Evolutionary conservation across 2,329 filamentous ascomycete genomes (phyloP).

Genomic region (Onygenales sp.): DNA sequence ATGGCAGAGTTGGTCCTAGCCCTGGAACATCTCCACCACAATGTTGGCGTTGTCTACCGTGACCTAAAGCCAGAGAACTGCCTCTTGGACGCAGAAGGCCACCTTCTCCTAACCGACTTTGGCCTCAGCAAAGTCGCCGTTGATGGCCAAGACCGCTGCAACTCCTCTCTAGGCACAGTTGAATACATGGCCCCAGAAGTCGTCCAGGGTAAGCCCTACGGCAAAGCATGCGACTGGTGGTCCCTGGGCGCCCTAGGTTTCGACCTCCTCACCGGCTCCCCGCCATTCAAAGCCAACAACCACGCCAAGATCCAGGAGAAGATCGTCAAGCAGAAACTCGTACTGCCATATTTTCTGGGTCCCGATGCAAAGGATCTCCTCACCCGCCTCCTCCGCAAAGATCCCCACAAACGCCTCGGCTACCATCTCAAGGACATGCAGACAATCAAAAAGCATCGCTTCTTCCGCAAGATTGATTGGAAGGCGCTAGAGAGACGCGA

Average conservation of each 20-base stretch:
- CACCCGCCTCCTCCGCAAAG: conserved; percentile 80
- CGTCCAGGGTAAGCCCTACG: conserved; percentile 77
- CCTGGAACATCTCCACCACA: conserved; percentile 83
- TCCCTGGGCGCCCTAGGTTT: conserved; percentile 87
- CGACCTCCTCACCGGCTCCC: conserved; percentile 84
- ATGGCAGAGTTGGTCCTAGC: conserved; percentile 97
- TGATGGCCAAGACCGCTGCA: conserved; percentile 60
- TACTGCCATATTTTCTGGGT: conserved; percentile 80
- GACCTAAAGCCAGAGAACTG: conserved; percentile 98
- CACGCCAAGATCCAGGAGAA: conserved; percentile 92
- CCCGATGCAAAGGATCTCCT: conserved; percentile 91
- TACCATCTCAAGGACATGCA: conserved; percentile 74
- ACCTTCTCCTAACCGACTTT: conserved; percentile 92
- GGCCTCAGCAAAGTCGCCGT: conserved; percentile 90
- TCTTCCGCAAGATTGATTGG: conserved; percentile 98
- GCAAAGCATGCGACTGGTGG: conserved; percentile 97
- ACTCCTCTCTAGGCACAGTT: conserved; percentile 85
- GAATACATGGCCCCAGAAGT: conserved; percentile 99
- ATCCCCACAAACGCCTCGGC: conserved; percentile 82
- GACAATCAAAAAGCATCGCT: conserved; percentile 82
- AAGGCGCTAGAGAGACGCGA: conserved; percentile 72
- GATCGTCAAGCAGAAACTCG: conserved; percentile 85
- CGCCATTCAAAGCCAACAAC: conserved; percentile 84
- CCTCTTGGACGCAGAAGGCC: conserved; percentile 80
- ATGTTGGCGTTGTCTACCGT: conserved; percentile 88